Conservation (phyloP, 2,329 filamentous ascomycete genomes). For the Aspergillus glaucus region DNA sequence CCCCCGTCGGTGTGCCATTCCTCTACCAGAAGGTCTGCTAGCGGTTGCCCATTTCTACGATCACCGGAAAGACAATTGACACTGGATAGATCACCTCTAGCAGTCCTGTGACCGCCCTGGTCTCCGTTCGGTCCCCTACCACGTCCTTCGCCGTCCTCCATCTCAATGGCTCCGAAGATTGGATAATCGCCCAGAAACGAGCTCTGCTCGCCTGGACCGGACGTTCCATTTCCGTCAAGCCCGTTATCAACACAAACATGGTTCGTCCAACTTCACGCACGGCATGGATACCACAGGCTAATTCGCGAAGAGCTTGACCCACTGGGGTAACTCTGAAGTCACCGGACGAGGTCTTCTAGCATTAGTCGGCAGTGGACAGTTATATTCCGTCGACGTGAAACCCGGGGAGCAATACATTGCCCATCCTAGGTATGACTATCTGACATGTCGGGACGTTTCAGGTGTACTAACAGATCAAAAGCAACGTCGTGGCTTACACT, state of each 20-base stretch:
- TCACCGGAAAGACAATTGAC: constrained; percentile 6
- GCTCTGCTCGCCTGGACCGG: constrained; percentile 96
- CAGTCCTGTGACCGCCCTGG: constrained; percentile 77
- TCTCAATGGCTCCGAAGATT: constrained; percentile 89
- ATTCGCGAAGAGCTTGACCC: constrained; percentile 57
- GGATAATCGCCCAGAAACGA: constrained; percentile 83
- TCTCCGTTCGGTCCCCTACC: constrained; percentile 78
- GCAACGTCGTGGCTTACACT: constrained; percentile 86
- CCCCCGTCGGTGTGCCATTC: constrained; percentile 80
- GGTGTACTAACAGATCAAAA: constrained; percentile 22
- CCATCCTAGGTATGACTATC: constrained; percentile 58
- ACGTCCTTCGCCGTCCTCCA: constrained; percentile 84
- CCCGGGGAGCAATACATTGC: constrained; percentile 85
- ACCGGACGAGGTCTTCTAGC: constrained; percentile 84
- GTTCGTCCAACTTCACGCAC: constrained; percentile 31
- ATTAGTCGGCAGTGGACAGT: constrained; percentile 76
- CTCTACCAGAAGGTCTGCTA: constrained; percentile 66
- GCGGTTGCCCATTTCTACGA: neutral
- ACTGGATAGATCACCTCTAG: constrained; percentile 66
- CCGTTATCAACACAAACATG: constrained; percentile 67
- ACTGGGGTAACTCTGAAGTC: constrained; percentile 87
- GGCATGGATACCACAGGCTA: constrained; percentile 21
- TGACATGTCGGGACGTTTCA: neutral
- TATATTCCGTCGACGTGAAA: constrained; percentile 76
- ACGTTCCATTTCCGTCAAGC: constrained; percentile 70